Evolutionary conservation across 2,329 filamentous ascomycete species (phyloP).

Genomic region (Gaeumannomyces sp.): DNA sequence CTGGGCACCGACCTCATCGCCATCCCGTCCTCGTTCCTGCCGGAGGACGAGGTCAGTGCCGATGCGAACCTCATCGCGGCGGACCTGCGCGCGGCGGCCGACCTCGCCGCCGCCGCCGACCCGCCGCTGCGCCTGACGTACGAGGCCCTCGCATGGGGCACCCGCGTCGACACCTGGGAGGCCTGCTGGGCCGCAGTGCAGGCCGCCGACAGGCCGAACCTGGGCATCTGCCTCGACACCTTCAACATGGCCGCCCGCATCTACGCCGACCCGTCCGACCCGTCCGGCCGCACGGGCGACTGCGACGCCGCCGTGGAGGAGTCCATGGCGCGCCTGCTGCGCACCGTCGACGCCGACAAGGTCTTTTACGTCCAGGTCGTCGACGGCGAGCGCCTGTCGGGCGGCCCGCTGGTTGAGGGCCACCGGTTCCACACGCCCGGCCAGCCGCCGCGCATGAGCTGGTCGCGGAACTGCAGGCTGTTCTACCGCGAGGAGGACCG

Average conservation of each 20-base stretch:
- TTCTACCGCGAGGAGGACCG: conserved; percentile 50
- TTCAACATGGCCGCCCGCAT: conserved; percentile 56
- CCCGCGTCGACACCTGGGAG: conserved; percentile 54
- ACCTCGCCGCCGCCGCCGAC: conserved; percentile 42
- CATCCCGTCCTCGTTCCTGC: conserved; percentile 54
- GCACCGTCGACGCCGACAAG: conserved; percentile 42
- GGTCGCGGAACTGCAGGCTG: conserved; percentile 55
- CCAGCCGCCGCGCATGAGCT: conserved; percentile 55
- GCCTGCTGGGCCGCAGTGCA: conserved; percentile 48
- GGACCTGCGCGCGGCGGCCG: conserved; percentile 49
- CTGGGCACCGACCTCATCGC: conserved; percentile 56
- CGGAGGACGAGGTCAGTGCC: conserved; percentile 18
- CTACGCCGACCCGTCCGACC: conserved; percentile 47
- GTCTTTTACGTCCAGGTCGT: conserved; percentile 59
- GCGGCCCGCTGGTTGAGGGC: conserved; percentile 37
- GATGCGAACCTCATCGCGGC: conserved; percentile 41
- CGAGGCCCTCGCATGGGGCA: conserved; percentile 55
- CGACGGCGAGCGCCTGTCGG: conserved; percentile 47
- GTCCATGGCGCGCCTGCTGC: conserved; percentile 39
- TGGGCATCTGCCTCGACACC: conserved; percentile 56
- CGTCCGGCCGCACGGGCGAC: conserved; percentile 32
- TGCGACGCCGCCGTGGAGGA: conserved; percentile 39
- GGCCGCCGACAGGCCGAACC: conserved; percentile 48
- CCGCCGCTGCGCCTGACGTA: conserved; percentile 51
- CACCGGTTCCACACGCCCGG: conserved; percentile 47